phyloP scores from a whole-genome alignment of 2,329 filamentous ascomycete species.

The Microcera coccophila region DNA sequence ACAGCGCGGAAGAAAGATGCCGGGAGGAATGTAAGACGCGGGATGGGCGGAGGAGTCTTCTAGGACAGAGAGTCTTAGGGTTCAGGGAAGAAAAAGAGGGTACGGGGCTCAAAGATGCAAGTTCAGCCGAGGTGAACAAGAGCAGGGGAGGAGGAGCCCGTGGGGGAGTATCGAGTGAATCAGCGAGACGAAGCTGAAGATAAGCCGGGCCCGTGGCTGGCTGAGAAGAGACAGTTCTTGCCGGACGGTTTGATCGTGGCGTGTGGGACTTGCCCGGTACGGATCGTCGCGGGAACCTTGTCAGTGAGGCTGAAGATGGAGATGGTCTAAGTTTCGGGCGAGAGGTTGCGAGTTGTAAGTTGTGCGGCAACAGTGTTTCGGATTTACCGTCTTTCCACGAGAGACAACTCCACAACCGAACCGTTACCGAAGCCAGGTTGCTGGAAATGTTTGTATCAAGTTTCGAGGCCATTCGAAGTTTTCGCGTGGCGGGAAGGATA shows the following conservation, averaged over 20 bases:
- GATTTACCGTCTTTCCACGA: neutral
- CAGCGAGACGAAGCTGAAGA: neutral
- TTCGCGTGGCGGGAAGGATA: too few species aligned
- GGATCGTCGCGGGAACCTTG: constrained; percentile 9
- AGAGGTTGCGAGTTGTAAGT: neutral
- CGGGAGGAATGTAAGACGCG: constrained; percentile 19
- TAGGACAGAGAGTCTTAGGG: neutral
- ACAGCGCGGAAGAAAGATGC: constrained; percentile 20
- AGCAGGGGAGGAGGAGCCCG: neutral
- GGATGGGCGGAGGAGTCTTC: constrained; percentile 5
- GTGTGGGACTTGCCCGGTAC: constrained; percentile 5
- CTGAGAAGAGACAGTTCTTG: neutral
- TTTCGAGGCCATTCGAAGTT: neutral
- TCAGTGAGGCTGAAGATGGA: neutral
- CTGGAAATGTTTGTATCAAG: neutral
- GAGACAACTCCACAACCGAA: neutral
- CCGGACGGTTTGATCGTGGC: neutral
- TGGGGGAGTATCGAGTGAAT: neutral
- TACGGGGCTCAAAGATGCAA: too few species aligned
- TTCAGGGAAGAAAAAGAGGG: neutral
- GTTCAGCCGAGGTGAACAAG: neutral
- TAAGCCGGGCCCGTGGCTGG: neutral
- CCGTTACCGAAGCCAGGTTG: neutral
- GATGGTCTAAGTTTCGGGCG: neutral
- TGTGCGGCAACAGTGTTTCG: neutral